Base-by-base conservation (phyloP, 2,329 filamentous ascomycete genomes). In the Didymella pomorum region DNA sequence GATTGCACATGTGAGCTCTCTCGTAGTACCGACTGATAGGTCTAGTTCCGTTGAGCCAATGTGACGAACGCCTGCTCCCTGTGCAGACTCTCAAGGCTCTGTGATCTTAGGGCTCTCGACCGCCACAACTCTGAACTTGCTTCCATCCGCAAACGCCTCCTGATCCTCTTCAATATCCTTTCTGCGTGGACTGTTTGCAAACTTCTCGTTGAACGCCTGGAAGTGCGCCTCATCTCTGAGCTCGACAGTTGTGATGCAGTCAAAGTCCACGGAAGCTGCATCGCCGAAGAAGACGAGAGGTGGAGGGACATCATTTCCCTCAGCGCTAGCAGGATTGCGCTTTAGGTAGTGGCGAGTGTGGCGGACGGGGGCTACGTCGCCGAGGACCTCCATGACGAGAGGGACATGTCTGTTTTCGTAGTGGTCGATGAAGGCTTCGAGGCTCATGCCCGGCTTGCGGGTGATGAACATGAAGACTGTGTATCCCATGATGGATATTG, bases 341-440 rank as follows among this genome's bases (percentile, higher is more conserved):
- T 70, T 62, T 12, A 69, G 29, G 42, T 72, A 71, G 58, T 70
- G 56, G 16, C 70, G 60, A 20, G 64, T 66, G 42, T 72, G 62
- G 20, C 64, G 61, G 6, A 68, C 49, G 2, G 70, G 68, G 29
- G 66, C 64, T 12, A 59, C 56, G 33, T 64, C 49, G 6, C 64
- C 63, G n/a, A 69, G 60, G 12, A 66, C 39, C 9, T 55, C 45
- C 20, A 69, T 63, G 20, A 71, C 51, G 28, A 72, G 64, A 3
- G 67, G 67, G 14, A 72, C 18, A 29, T 71, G 65, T 7, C 46
- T 60, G 16, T 60, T 64, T 47, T 72, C 70, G 55, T 63, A 70
- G 49, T 71, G 64, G 51, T 65, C 35, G 54, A 66, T 60, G 58
- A 72, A 72, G 8, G 50, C 56, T 44, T 58, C 53, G 28, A 65